Base-by-base conservation (phyloP, 352 stramenopile species). In the Globisporangium sylvaticum region DNA sequence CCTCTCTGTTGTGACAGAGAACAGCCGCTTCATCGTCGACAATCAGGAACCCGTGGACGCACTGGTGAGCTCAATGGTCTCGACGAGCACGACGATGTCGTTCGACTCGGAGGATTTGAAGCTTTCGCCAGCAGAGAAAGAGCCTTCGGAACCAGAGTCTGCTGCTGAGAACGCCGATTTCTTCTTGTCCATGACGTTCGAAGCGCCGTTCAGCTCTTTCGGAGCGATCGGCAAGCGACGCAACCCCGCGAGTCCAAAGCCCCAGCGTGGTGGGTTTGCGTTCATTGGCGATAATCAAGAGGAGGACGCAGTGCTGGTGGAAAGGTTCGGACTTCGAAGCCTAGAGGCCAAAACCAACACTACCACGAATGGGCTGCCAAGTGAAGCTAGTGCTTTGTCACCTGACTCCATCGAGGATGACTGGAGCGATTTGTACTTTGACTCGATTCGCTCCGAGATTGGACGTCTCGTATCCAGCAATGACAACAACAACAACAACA, bases 361-460 rank as follows among this genome's bases (percentile, higher is more conserved):
- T 25, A 18, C 18, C 62, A 44, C 54, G 8, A 37, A 27, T 64
- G 42, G 34, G 6, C 7, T 14, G 10, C 31, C 31, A 37, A 7
- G 12, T 25, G 37, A 39, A 18, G 12, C 25, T 15, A 54, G 15
- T 25, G 53, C 31, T 15, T 31, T 24, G 20, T 34, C 25, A 8
- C 32, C 15, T 8, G 48, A 37, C 31, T 22, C 34, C 25, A 24
- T 37, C 9, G 54, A 62, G 7, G 62, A 72, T 20, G 66, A 72
- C 44, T 72, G 61, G 66, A 66, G 59, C 48, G 62, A 72, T 15
- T 29, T 68, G 67, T 72, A 68, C 39, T 72, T 72, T 55, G 67
- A 72, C 46, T 72, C 62, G 22, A 69, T 72, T 46, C 62, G 63
- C 27, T 69, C 63, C 31, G 67, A 72, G 48, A 72, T 72, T 48